Base-by-base conservation (phyloP, 495 filamentous ascomycete species). In the Hypoxylon rickii region DNA sequence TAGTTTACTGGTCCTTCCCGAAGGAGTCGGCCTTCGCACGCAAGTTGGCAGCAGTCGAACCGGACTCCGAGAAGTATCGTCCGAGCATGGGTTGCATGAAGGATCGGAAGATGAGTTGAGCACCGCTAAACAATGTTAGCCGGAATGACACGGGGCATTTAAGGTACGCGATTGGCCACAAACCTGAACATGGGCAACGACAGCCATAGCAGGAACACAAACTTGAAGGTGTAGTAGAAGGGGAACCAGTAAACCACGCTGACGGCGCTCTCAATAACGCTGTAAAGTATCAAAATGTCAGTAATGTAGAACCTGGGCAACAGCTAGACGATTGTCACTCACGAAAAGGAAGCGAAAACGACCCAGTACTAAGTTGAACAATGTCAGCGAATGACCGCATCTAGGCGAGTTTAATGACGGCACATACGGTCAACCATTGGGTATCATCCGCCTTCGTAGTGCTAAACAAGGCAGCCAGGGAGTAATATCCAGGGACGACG, bases 191-290 rank as follows among this genome's bases (percentile, higher is more conserved):
- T 85, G 63, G 94, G 94, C 56, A 99, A 89, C 61, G 92, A 86
- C 76, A 97, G 89, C 95, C 95, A 99, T 68, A 99, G 84, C 64
- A 97, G 78, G 67, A 97, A 84, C 67, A 91, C 82, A 70, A 99
- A 96, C 81, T 99, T 99, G 87, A 97, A 97, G 76, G 92, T 94
- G 77, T 90, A 99, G 86, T 99, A 99, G 83, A 99, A 99, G 67
- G 94, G 94, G 81, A 99, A 93, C 94, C 94, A 99, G 83, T 99
- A 99, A 37, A 95, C 89, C 53, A 95, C 92, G 73, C 80, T 94
- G 69, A 99, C 78, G 48, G 88, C 83, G 68, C 90, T 95, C 85
- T 99, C 94, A 72, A 97, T 62, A 22, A 97, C 90, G 48, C 82
- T 85, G 58, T 7, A 32, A 69, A 32, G 60, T n/a, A n/a, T n/a